Evolutionary conservation across 176 grass and related monocot genomes (phyloP), one percentile per base, ranked within the genome.

Genomic region (Poa annua): DNA sequence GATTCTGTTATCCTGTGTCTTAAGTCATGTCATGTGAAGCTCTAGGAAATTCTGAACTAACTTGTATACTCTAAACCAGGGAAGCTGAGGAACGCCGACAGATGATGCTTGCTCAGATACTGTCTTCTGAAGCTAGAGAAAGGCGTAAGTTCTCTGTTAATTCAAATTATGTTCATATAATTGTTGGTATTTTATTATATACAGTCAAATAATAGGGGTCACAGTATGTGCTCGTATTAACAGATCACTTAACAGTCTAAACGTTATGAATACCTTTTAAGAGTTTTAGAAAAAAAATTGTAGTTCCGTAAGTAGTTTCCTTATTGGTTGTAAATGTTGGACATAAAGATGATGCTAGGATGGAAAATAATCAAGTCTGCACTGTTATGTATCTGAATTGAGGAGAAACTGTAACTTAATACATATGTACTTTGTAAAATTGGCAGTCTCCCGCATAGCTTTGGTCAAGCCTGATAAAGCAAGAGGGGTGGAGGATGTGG

Each of bases 401-500:
- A 4, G 56, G 39, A 4, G 29, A 59, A 32, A 63, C 61, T 63
- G 26, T 34, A 34, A 65, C 33, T 80, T 33, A 21, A 80, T 64
- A 47, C 26, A 49, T 80, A 25, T 78, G 26, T n/a, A 80, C 24
- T 65, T 16, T 80, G 24, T 65, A 32, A 48, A 66, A 47, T 63
- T 66, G 10, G 26, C 77, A 80, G 77, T 80, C 59, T 80, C 77
- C 77, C 77, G 77, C 42, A 80, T 80, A 66, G 77, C 77, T 80
- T 66, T 80, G 77, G 97, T 99, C 73, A 99, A 96, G 67, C 93
- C 97, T 92, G 97, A 99, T 32, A 99, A 96, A 85, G 93, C 97
- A 50, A 99, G 93, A 91, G 89, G 91, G 2, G 97, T 99, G 80
- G 97, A 99, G 80, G 97, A 99, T 90, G 85, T 92, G 81, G 26